phyloP scores from a whole-genome alignment of 139 green algal genomes.

The Asterochloris erici region DNA sequence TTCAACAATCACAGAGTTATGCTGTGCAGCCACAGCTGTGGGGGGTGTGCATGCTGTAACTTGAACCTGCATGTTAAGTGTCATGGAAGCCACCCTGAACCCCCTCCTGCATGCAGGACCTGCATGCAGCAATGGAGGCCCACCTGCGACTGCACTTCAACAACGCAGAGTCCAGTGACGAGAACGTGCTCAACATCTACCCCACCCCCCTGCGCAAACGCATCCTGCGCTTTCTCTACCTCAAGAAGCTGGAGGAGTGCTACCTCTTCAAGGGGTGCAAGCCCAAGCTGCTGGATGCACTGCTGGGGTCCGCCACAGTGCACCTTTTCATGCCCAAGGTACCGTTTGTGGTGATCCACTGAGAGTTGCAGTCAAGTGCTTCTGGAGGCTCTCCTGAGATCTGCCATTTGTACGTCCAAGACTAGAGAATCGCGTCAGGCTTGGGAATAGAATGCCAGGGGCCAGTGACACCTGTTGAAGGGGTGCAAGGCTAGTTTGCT shows the following conservation, averaged over 20 bases:
- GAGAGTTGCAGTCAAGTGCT: no score
- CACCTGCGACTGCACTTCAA: slow-evolving; percentile 69
- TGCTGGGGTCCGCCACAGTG: slow-evolving; percentile 46
- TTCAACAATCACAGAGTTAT: no score
- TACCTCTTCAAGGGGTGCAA: slow-evolving; percentile 52
- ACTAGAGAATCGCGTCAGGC: no score
- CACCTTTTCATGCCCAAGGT: slow-evolving; percentile 56
- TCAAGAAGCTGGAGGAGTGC: slow-evolving; percentile 21
- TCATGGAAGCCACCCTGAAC: not conserved
- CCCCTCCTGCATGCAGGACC: not conserved
- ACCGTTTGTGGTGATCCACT: no score
- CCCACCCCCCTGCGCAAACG: slow-evolving; percentile 44
- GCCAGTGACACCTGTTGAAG: no score
- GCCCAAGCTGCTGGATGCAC: slow-evolving; percentile 53
- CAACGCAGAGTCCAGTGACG: slow-evolving; percentile 50
- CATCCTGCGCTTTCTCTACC: slow-evolving; percentile 55
- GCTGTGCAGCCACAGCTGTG: no score
- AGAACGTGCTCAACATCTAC: slow-evolving; percentile 48
- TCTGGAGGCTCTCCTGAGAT: no score
- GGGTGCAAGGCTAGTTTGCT: no score
- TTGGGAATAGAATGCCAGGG: no score
- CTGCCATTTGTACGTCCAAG: no score
- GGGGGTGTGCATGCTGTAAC: no score
- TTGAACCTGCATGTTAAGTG: no score
- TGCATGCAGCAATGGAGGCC: slow-evolving; percentile 43